Base-by-base conservation (phyloP, 306 rosid species). In the Medicago lupulina region DNA sequence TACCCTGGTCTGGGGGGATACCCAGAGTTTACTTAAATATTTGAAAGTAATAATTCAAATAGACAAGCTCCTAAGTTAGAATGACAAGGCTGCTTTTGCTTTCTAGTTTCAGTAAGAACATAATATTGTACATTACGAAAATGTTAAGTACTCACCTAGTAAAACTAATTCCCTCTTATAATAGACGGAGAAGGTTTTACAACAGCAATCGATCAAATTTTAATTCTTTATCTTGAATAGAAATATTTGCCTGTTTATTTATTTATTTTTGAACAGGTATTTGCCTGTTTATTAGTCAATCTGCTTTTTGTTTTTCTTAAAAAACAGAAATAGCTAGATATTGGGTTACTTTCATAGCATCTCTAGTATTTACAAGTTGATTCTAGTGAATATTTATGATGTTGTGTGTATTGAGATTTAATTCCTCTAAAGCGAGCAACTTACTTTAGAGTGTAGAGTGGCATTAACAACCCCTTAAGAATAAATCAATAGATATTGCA, bases 331-430 rank as follows among this genome's bases (percentile, higher is more conserved):
- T 11, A 59, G n/a, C 43, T 43, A n/a, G 69, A 55, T 7, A 17
- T 19, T 59, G 25, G 19, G 44, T 60, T 34, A 44, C 78, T 25
- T 73, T 59, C 28, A 9, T 53, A 54, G 74, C 50, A 39, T 76
- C 34, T 54, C 59, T 70, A 15, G 58, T 46, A 68, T 68, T 28
- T 51, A 41, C 36, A 76, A 43, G 10, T 25, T 53, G 40, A 66
- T 16, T 41, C 19, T n/a, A 7, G 4, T n/a, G 9, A 54, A 38
- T 75, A 19, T 43, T 59, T 62, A 39, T 13, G 16, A 17, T 50
- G 10, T 17, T 40, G 50, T 50, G 14, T 19, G n/a, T n/a, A 51
- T 46, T 61, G 40, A 17, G 64, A 11, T 23, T 12, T 23, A 9
- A 57, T 11, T 57, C 63, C 7, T 21, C 7, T 58, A 11, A 23